Evolutionary conservation across 345 rosid species (phyloP).

Genomic region (Syzygium jambos): DNA sequence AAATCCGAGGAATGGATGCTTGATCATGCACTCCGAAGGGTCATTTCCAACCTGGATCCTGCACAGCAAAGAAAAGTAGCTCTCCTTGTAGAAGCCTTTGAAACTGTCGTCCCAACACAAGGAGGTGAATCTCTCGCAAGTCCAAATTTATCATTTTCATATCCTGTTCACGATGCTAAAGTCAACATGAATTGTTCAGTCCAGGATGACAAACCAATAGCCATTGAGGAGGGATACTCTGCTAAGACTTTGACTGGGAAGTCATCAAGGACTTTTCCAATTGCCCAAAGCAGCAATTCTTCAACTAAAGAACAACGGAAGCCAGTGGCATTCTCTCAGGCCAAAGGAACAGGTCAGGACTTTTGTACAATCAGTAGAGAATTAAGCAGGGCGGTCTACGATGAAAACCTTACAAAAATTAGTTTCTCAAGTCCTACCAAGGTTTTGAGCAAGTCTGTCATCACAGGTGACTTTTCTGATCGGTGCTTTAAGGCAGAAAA

Average conservation of each 20-base stretch:
- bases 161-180: constrained; percentile 25
- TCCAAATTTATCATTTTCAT: constrained; percentile 12
- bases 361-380: neutral
- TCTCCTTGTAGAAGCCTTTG: constrained; percentile 92
- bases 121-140: constrained; percentile 16
- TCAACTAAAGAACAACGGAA: neutral
- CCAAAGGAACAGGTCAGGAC: neutral
- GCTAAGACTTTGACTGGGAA: constrained; percentile 4
- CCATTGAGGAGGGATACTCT: neutral
- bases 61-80: constrained; percentile 72
- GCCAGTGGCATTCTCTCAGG: neutral
- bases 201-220: constrained; percentile 10
- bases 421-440: neutral
- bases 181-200: constrained; percentile 10
- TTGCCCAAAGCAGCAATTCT: constrained; percentile 2
- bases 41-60: constrained; percentile 60
- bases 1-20: constrained; percentile 93
- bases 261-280: neutral
- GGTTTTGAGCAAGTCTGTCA: neutral
- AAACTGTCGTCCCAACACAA: constrained; percentile 50
- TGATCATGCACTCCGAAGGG: constrained; percentile 73
- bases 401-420: neutral
- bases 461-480: neutral
- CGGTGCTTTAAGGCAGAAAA: neutral
- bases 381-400: neutral